These are phyloP conservation scores for Spirogloea muscicola DNA, from an alignment of 139 green algal genomes.

Conservation along the genomic window DNA sequence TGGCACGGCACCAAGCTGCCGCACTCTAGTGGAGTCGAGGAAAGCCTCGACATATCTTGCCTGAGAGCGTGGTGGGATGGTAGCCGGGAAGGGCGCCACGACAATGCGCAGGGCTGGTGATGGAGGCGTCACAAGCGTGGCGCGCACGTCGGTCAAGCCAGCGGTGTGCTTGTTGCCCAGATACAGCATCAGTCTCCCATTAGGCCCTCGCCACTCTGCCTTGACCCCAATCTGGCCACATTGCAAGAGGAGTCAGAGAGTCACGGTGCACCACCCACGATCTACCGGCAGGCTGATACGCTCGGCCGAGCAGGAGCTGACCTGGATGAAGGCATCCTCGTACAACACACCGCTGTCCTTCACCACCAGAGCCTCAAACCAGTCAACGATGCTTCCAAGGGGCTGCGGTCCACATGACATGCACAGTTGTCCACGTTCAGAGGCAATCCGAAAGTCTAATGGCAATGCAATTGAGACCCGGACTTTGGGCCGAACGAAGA, in stretches of 20 bases:
- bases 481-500: too few species aligned
- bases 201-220: slow-evolving; percentile 52
- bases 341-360: slow-evolving; percentile 80
- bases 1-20: too few species aligned
- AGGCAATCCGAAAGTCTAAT: too few species aligned
- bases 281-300: too few species aligned
- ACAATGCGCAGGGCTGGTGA: slow-evolving; percentile 53
- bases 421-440: too few species aligned
- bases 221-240: slow-evolving; percentile 89
- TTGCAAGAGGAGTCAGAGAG: too few species aligned
- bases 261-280: too few species aligned
- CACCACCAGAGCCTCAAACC: slow-evolving; percentile 59
- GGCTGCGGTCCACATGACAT: slow-evolving; percentile 6
- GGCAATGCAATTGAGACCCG: too few species aligned
- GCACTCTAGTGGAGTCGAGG: too few species aligned
- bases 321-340: slow-evolving; percentile 87
- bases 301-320: too few species aligned
- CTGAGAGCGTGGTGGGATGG: slow-evolving; percentile 61
- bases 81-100: slow-evolving; percentile 47
- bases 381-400: slow-evolving; percentile 59
- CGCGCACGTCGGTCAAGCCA: slow-evolving; percentile 47
- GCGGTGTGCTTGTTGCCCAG: slow-evolving; percentile 81
- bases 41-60: background rate
- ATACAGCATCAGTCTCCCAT: slow-evolving; percentile 70
- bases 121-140: slow-evolving; percentile 48